Base-by-base conservation (phyloP, 768 basidiomycete genomes). In the Naganishia friedmannii region DNA sequence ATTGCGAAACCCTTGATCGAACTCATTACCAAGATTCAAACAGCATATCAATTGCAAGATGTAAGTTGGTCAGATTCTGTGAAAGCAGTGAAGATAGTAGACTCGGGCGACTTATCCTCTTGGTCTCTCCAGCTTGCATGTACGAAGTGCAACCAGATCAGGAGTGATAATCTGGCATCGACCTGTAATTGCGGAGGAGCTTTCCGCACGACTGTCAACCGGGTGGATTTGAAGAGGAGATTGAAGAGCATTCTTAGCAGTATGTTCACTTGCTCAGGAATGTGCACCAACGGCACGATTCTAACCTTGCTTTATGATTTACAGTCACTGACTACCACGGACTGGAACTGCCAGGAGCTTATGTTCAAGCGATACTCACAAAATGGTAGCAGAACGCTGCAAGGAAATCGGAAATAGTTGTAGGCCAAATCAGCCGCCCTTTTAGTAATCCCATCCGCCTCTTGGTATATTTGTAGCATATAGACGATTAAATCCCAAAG, bases 1-100 rank as follows among this genome's bases (percentile, higher is more conserved):
- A 93, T 99, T 77, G 95, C 98, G 81, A 88, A 91, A 75, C 85
- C 88, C 63, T 82, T 99, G 69, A 88, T 98, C 72, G 88, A 90
- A 56, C 83, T 89, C 79, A 86, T 93, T 28, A 86, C 87, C 53
- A 80, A 84, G 19, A 82, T 92, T 46, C 88, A 93, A 79, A 85
- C 87, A 39, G 84, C 86, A 39, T 93, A 90, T 74, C 86, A 90
- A 32, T 89, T 93, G 76, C 93, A 97, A 80, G 96, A 99, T 78
- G 79, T 81, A 56, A 75, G 79, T 76, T 28, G 8, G 1, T 21
- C 13, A 1, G n/a, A 26, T 23, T 12, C n/a, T 26, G 23, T 23
- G 13, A 51, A 34, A 15, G 29, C 17, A 4, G 12, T 37, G 9
- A 39, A n/a, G 32, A 39, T 53, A 37, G 42, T 48, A 42, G 21